A percentile compares a stretch with the other conserved stretches of the same genome.
phyloP scores from a whole-genome alignment of 2,329 filamentous ascomycete species.

The Graphilbum ipis-grandicollis region DNA sequence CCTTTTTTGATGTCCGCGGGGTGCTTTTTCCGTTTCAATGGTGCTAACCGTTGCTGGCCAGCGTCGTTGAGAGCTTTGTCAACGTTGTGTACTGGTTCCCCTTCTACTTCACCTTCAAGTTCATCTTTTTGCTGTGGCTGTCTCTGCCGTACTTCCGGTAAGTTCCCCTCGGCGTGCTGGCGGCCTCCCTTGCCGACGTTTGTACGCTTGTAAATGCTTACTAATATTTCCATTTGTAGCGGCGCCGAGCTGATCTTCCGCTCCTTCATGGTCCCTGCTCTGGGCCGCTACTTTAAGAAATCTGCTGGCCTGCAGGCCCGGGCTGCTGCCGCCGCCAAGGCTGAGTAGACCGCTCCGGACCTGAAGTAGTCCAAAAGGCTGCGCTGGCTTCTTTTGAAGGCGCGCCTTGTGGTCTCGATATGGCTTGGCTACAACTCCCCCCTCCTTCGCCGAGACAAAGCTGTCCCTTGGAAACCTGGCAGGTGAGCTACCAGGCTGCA shows the following conservation, averaged over 20 bases:
- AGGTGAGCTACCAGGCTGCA: not conserved
- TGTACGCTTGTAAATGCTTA: not conserved
- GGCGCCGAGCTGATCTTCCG: slow-evolving; percentile 94
- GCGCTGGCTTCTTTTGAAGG: not conserved
- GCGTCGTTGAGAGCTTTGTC: slow-evolving; percentile 63
- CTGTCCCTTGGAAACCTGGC: no score
- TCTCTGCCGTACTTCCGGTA: slow-evolving; percentile 88
- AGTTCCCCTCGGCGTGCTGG: slow-evolving; percentile 16
- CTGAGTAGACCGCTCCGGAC: slow-evolving; percentile 20
- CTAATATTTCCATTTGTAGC: slow-evolving; percentile 27
- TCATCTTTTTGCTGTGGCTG: slow-evolving; percentile 93
- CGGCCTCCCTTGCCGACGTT: no score
- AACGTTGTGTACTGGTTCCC: slow-evolving; percentile 89
- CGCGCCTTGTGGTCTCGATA: not conserved
- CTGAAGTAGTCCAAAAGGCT: not conserved
- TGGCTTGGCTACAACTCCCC: no score
- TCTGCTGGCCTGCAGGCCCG: slow-evolving; percentile 79
- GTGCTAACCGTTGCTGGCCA: slow-evolving; percentile 13
- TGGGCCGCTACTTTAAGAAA: slow-evolving; percentile 78
- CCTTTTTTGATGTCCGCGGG: not conserved
- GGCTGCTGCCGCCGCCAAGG: slow-evolving; percentile 60
- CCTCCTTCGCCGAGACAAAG: no score
- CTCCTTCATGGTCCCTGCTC: slow-evolving; percentile 80
- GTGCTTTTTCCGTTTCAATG: not conserved
- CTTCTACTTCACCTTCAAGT: slow-evolving; percentile 99